These are phyloP conservation scores for Phytophthora sp. DNA, from an alignment of 352 stramenopile genomes.

Conservation along the genomic window DNA sequence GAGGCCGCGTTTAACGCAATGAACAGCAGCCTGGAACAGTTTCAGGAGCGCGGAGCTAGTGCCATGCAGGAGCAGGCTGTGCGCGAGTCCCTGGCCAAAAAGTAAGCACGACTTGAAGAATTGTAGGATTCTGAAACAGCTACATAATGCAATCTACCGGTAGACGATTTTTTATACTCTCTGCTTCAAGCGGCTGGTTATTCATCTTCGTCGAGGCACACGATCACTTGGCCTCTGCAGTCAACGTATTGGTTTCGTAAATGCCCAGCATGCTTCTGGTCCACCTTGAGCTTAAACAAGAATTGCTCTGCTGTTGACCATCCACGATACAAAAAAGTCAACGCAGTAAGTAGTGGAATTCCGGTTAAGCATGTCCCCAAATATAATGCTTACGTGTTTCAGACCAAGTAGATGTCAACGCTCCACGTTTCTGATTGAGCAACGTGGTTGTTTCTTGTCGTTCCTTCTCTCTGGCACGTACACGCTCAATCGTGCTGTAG, in stretches of 20 bases:
- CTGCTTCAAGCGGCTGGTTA: too few relatives aligned
- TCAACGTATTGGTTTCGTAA: conserved; percentile 71
- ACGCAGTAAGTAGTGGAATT: conserved; percentile 7
- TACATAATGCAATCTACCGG: conserved; percentile 41
- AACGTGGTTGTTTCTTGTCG: conserved; percentile 29
- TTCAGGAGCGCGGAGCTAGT: conserved; percentile 77
- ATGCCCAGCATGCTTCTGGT: conserved; percentile 57
- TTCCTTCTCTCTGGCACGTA: conserved; percentile 40
- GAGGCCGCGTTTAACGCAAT: conserved; percentile 80
- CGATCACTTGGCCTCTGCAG: conserved; percentile 54
- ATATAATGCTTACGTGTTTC: conserved; percentile 46
- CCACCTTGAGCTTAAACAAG: conserved; percentile 47
- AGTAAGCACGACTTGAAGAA: conserved; percentile 30
- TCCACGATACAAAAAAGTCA: conserved; percentile 12
- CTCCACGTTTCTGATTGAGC: conserved; percentile 49
- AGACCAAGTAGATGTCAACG: conserved; percentile 57
- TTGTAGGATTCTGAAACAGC: conserved; percentile 17
- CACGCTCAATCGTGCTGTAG: conserved; percentile 49
- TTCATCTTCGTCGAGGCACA: conserved; percentile 46
- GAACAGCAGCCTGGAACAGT: conserved; percentile 76
- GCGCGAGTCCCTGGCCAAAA: conserved; percentile 65
- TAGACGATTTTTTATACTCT: conserved; percentile 32
- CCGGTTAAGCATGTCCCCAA: neutral
- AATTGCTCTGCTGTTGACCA: conserved; percentile 49
- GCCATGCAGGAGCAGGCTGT: conserved; percentile 81